Evolutionary conservation across 2,329 filamentous ascomycete species (phyloP).

Genomic region (Aspergillus aculeatinus): DNA sequence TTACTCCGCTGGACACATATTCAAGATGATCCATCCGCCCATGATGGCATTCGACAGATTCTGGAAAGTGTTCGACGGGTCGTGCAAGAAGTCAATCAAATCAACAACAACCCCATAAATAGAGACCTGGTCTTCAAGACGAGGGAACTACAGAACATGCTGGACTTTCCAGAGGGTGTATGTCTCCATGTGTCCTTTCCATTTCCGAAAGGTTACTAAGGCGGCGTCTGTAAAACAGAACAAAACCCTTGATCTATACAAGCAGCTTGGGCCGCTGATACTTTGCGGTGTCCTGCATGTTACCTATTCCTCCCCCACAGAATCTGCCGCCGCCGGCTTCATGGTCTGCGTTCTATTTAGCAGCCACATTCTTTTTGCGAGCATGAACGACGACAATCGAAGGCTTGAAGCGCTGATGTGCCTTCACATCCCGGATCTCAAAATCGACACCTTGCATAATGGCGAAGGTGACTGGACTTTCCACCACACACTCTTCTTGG

Average conservation of each 20-base stretch:
- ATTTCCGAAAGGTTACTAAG: neutral
- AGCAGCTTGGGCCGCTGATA: slow-evolving; percentile 74
- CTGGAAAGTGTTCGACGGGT: slow-evolving; percentile 70
- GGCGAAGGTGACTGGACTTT: slow-evolving; percentile 33
- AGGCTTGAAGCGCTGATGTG: slow-evolving; percentile 74
- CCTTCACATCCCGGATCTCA: slow-evolving; percentile 57
- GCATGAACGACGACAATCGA: slow-evolving; percentile 61
- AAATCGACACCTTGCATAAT: slow-evolving; percentile 36
- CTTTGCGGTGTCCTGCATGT: slow-evolving; percentile 82
- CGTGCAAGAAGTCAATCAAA: slow-evolving; percentile 77
- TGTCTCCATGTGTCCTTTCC: slow-evolving; percentile 21
- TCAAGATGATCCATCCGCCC: slow-evolving; percentile 77
- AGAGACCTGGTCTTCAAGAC: slow-evolving; percentile 74
- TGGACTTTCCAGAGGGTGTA: slow-evolving; percentile 73
- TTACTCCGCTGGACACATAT: slow-evolving; percentile 80
- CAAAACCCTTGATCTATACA: slow-evolving; percentile 59
- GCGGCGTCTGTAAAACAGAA: slow-evolving; percentile 20
- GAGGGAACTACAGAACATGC: slow-evolving; percentile 78
- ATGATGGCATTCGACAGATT: slow-evolving; percentile 74
- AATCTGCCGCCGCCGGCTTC: slow-evolving; percentile 69
- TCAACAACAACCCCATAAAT: slow-evolving; percentile 72
- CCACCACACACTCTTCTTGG: neutral
- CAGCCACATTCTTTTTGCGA: slow-evolving; percentile 74
- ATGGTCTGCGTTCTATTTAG: slow-evolving; percentile 84
- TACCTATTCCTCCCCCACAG: slow-evolving; percentile 71